Evolutionary conservation across 2,329 filamentous ascomycete genomes (phyloP), one percentile per base, ranked within the genome.

Genomic region (Clarireedia paspali): DNA sequence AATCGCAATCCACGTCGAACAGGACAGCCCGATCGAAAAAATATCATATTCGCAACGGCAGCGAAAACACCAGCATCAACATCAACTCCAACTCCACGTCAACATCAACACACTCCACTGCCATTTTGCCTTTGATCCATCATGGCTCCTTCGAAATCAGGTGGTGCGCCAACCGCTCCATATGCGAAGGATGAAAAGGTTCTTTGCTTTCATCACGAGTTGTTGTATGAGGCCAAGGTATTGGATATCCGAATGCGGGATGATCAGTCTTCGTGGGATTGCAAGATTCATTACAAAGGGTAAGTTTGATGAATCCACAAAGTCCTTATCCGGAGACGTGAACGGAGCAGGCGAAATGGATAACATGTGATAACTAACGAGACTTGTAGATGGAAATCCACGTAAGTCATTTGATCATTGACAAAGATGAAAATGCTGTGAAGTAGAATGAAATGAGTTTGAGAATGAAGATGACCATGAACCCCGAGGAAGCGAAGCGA

Each of bases 211-310:
- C 94, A 99, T 71, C 89, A 92, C 74, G 91, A 97, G 68, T 85
- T 97, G 74, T 83, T 99, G 51, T 99, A 99, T 70, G 94, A 99
- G 73, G 94, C 94, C 63, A 97, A 97, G 74, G 86, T 99, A 52
- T 82, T 95, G 62, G 91, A 96, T 62, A 79, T 89, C 34, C 83
- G 80, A 64, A 74, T 76, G 71, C 77, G 79, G 67, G 82, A 85
- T 46, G 85, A 86, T 67, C 85, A 88, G 85, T 75, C 85, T 59
- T 83, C 87, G 36, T 91, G 84, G 69, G 84, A 90, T 70, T 99
- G 95, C 75, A 88, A 89, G 68, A 88, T 99, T 55, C 94, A 99
- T 74, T 99, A 99, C 77, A 97, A 97, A 74, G 94, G 55, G 53
- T 56, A 48, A 47, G 55, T 34, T 34, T 4, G 27, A 30, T 10